These are phyloP conservation scores for Coemansia sp. DNA, from an alignment of 192 early-diverging fungal species.

Conservation along the genomic window DNA sequence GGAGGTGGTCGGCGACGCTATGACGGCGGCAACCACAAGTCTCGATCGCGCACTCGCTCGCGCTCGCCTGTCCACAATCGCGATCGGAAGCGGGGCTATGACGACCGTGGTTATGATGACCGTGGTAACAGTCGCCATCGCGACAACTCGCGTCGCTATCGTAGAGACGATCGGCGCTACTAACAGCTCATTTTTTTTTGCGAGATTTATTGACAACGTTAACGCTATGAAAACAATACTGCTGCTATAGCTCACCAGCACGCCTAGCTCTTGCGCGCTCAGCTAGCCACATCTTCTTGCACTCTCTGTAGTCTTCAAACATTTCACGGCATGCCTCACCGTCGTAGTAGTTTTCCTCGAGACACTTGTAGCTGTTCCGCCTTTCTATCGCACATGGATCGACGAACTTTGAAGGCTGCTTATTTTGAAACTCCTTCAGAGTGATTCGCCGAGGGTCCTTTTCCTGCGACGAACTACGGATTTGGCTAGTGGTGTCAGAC, in stretches of 20 bases:
- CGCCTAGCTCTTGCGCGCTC: conserved; percentile 34
- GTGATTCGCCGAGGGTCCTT: conserved; percentile 35
- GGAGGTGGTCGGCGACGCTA: conserved; percentile 23
- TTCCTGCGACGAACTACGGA: conserved; percentile 31
- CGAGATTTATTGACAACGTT: neutral
- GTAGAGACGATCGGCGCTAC: conserved; percentile 31
- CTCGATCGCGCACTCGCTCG: conserved; percentile 36
- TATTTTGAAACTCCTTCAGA: conserved; percentile 46
- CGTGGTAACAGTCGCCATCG: conserved; percentile 13
- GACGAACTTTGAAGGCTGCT: conserved; percentile 49
- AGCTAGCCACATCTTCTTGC: conserved; percentile 50
- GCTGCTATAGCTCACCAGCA: conserved; percentile 5
- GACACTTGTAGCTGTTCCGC: conserved; percentile 48
- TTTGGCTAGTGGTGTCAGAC: conserved; percentile 28
- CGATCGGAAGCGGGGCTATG: conserved; percentile 17
- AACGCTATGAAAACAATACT: neutral
- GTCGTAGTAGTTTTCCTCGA: conserved; percentile 52
- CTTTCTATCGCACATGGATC: conserved; percentile 54
- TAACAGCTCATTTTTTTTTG: neutral
- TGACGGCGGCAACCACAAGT: conserved; percentile 13
- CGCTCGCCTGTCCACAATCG: conserved; percentile 20
- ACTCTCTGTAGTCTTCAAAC: conserved; percentile 51
- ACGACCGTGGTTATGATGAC: conserved; percentile 12
- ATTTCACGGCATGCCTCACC: conserved; percentile 30
- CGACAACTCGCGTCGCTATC: conserved; percentile 29